phyloP scores from a whole-genome alignment of 2,329 filamentous ascomycete species.

The Keithomyces neogunnii region DNA sequence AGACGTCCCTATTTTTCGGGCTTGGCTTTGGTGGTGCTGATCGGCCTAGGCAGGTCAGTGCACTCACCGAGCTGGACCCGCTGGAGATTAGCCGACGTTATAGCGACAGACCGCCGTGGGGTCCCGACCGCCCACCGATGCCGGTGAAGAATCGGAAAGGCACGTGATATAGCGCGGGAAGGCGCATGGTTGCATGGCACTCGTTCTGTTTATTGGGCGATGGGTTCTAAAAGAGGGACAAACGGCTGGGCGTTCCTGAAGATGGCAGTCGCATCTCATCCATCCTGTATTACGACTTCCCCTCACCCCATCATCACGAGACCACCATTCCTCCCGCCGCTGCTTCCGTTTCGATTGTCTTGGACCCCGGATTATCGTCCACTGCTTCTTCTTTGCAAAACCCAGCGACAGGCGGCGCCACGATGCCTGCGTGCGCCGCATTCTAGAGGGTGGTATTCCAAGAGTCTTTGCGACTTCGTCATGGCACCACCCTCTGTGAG shows the following conservation, averaged over 20 bases:
- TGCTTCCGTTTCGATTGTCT: not conserved
- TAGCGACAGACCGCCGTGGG: not conserved
- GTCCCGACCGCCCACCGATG: too few species aligned
- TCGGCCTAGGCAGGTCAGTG: too few species aligned
- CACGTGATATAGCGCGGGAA: not conserved
- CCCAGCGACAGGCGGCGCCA: conserved; percentile 5
- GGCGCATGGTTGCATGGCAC: not conserved
- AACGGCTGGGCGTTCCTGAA: not conserved
- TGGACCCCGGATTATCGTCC: not conserved
- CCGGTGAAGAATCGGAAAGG: not conserved
- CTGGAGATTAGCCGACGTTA: conserved; percentile 2
- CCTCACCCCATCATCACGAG: conserved; percentile 3
- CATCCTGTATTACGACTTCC: not conserved
- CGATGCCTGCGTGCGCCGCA: conserved; percentile 32
- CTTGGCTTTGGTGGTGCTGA: not conserved
- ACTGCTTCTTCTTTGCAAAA: not conserved
- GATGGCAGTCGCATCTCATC: not conserved
- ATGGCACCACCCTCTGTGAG: conserved; percentile 50
- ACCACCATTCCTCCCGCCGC: not conserved
- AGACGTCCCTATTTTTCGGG: not conserved
- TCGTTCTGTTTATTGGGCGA: conserved; percentile 1
- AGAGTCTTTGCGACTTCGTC: conserved; percentile 30
- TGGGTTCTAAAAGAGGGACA: not conserved
- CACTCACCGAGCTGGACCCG: not conserved
- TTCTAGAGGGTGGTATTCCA: conserved; percentile 46